A percentile compares a stretch with the other conserved stretches of the same genome.
Evolutionary conservation across 495 filamentous ascomycete genomes (phyloP).

Genomic region (Penicillium alfredii): DNA sequence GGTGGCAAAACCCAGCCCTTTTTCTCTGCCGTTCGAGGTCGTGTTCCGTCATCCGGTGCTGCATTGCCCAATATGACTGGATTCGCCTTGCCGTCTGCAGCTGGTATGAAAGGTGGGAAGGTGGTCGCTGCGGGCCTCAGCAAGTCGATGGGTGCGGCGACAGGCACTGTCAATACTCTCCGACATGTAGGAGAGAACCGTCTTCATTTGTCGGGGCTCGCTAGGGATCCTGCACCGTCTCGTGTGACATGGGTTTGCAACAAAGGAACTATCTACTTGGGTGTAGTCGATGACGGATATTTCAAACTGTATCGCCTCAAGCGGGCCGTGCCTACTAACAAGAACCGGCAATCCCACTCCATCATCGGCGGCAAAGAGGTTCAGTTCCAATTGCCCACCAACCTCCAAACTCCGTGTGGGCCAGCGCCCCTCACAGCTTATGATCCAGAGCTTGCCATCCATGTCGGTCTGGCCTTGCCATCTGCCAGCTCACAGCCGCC

Average conservation of each 20-base stretch:
- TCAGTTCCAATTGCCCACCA: constrained; percentile 58
- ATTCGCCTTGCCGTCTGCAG: constrained; percentile 56
- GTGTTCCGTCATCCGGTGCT: constrained; percentile 45
- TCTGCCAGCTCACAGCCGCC: constrained; percentile 28
- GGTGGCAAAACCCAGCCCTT: constrained; percentile 54
- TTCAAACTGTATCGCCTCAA: constrained; percentile 65
- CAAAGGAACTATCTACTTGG: constrained; percentile 34
- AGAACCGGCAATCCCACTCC: constrained; percentile 43
- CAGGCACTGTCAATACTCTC: constrained; percentile 69
- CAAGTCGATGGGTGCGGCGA: constrained; percentile 75
- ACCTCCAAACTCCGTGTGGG: constrained; percentile 30
- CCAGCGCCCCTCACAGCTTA: constrained; percentile 29
- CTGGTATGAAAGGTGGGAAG: constrained; percentile 65
- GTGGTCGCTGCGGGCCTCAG: constrained; percentile 77
- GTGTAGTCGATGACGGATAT: constrained; percentile 31
- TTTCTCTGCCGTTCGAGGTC: constrained; percentile 49
- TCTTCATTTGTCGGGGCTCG: constrained; percentile 60
- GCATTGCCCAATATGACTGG: constrained; percentile 38
- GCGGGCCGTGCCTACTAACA: constrained; percentile 34
- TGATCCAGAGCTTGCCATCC: constrained; percentile 23
- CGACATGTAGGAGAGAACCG: constrained; percentile 81
- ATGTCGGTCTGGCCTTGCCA: constrained; percentile 31
- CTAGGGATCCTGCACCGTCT: constrained; percentile 34
- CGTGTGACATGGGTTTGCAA: constrained; percentile 38
- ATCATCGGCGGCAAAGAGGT: constrained; percentile 52